Base-by-base conservation (phyloP, 768 basidiomycete genomes). In the Agaricus sinodeliciosus region DNA sequence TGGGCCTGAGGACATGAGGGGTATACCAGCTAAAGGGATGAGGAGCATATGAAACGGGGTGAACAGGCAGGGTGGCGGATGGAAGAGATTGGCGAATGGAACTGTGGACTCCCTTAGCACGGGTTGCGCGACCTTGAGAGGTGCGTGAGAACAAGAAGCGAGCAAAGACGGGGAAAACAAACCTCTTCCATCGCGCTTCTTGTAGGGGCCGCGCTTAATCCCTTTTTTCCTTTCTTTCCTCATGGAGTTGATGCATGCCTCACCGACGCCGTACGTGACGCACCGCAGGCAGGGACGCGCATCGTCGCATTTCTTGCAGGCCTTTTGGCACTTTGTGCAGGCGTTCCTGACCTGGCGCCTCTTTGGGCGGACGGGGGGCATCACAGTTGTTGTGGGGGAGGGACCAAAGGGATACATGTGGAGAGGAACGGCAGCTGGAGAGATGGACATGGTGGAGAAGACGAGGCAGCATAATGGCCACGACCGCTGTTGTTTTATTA, bases 181-280 rank as follows among this genome's bases (percentile, higher is more conserved):
- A 89, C 87, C 80, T 79, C 85, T 88, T 79, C 81, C 83, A 87
- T 89, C 87, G 82, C 87, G 87, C 82, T 90, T 91, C 89, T 90
- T 90, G 85, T 91, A 91, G 69, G 89, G 89, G 42, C 88, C 88
- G 63, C 88, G 73, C 74, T 90, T 91, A 60, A 89, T 77, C 59
- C 88, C 88, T 66, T 88, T 90, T 68, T 89, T 90, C 63, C 92
- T 80, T 71, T 95, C 92, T 74, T 94, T 95, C 66, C 93, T 79
- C 67, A 88, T 84, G 27, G 92, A 93, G 72, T 94, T 89, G 58
- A 90, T 74, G 64, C 94, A 96, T 63, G 87, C 86, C 63, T 92
- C 88, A 44, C 82, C 78, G 58, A 88, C 78, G 62, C 90, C 91
- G 60, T 94, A 94, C 71, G 89, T 92, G 63, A 92, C 85, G 62